Base-by-base conservation (phyloP, 352 stramenopile species). In the Aphanomyces invadans region DNA sequence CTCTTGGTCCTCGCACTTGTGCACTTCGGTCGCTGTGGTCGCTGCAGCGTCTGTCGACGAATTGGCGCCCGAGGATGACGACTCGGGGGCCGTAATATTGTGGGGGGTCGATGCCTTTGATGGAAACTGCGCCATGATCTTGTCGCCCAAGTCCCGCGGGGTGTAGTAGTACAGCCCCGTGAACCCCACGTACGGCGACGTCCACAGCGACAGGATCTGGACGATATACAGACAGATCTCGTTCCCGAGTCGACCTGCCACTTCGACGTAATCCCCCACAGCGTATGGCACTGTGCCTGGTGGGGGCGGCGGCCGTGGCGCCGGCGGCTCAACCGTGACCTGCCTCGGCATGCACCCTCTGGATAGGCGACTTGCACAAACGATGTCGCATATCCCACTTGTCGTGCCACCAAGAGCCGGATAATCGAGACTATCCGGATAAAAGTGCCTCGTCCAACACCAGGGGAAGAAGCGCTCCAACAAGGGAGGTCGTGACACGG, bases 91-190 rank as follows among this genome's bases (percentile, higher is more conserved):
- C 5, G 17, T 57, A 26, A 57, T 57, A 1, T 57, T 28, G 19
- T 57, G 21, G 21, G 49, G 49, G 21, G 44, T 19, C 9, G 44
- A 26, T 52, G 49, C 49, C 36, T 7, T 36, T 7, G 49, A 48
- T 25, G 60, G 60, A n/a, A 67, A 67, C 49, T 59, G 49, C n/a
- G 38, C 60, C 60, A 67, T 67, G n/a, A 49, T 67, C 49, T 67
- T 67, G 3, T 67, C 60, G 49, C 46, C 60, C 60, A 67, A 39
- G 45, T 67, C 60, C 10, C 33, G 21, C 4, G 60, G 60, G 10
- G 25, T 33, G 60, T 67, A 67, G 31, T 67, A 67, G 32, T 57
- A 67, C 42, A 48, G 52, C 7, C 60, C 60, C 25, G 60, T 67
- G 49, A 67, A 67, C 3, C 60, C 60, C 19, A 49, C 29, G 60